A percentile compares a stretch with the other conserved stretches of the same genome.
phyloP scores from a whole-genome alignment of 495 filamentous ascomycete species.

The Durotheca rogersii region DNA sequence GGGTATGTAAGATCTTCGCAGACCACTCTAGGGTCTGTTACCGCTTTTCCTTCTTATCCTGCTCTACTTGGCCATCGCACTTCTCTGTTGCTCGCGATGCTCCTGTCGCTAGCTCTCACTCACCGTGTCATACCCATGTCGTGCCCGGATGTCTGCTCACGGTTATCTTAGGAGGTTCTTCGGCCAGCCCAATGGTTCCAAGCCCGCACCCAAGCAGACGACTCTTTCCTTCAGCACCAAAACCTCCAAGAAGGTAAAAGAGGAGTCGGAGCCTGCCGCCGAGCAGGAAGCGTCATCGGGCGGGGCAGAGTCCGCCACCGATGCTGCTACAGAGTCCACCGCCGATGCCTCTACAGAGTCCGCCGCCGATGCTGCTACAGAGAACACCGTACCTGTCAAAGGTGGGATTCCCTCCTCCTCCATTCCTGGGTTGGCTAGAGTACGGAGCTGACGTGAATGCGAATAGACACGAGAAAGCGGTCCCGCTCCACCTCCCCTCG shows the following conservation, averaged over 20 bases:
- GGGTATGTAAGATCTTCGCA: slow-evolving; percentile 88
- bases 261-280: slow-evolving; percentile 30
- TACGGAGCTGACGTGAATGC: slow-evolving; percentile 1
- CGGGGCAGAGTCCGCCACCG: slow-evolving; percentile 28
- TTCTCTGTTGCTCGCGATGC: too few species aligned
- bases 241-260: slow-evolving; percentile 39
- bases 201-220: slow-evolving; percentile 65
- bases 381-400: slow-evolving; percentile 35
- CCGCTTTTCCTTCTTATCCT: not conserved
- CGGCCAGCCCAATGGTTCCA: slow-evolving; percentile 54
- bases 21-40: slow-evolving; percentile 69
- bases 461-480: slow-evolving; percentile 47
- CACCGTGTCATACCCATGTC: too few species aligned
- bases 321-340: slow-evolving; percentile 31
- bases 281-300: slow-evolving; percentile 18
- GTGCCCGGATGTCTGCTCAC: slow-evolving; percentile 20
- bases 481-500: slow-evolving; percentile 30
- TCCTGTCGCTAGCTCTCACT: too few species aligned
- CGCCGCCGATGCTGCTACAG: slow-evolving; percentile 30
- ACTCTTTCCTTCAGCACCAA: slow-evolving; percentile 67
- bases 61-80: too few species aligned
- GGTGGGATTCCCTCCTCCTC: slow-evolving; percentile 26
- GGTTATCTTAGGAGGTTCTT: slow-evolving; percentile 65
- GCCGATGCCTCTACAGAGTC: slow-evolving; percentile 32
- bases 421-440: not conserved